Percentiles rank a stretch among this genome's conserved stretches.
These are phyloP conservation scores for Onygenales sp. DNA, from an alignment of 2,329 filamentous ascomycete genomes.

Conservation along the genomic window DNA sequence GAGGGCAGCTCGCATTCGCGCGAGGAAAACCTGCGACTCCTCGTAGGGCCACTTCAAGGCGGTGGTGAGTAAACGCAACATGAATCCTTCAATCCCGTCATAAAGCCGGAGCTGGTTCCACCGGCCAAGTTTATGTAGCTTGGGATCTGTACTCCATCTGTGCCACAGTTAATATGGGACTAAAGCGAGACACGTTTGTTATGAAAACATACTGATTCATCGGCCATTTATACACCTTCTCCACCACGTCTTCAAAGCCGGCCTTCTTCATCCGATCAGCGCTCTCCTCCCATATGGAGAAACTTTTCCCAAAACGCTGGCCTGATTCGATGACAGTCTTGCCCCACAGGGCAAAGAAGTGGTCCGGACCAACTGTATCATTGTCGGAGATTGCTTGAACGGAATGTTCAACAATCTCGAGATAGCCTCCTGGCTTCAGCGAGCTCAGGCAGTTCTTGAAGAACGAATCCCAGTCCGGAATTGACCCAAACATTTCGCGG, in stretches of 20 bases:
- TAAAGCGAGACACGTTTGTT: not conserved
- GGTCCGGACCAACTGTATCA: constrained; percentile 6
- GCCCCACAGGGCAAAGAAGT: constrained; percentile 14
- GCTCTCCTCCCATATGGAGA: constrained; percentile 16
- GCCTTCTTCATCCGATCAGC: constrained; percentile 22
- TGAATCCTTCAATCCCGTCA: constrained; percentile 14
- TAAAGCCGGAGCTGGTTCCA: constrained; percentile 5
- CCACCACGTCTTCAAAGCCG: constrained; percentile 38
- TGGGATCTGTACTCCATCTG: constrained; percentile 30
- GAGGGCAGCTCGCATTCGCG: constrained; percentile 15
- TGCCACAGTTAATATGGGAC: constrained; percentile 11
- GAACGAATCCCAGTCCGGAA: constrained; percentile 38
- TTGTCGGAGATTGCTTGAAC: constrained; percentile 17
- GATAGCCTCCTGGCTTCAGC: constrained; percentile 26
- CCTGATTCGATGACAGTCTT: constrained; percentile 12
- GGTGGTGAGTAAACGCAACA: constrained; percentile 17
- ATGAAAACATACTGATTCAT: constrained; percentile 13
- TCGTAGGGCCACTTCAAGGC: constrained; percentile 16
- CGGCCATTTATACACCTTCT: constrained; percentile 32
- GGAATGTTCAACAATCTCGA: constrained; percentile 26
- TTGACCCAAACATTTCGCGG: constrained; percentile 36
- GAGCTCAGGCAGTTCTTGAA: constrained; percentile 26
- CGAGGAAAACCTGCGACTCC: constrained; percentile 15
- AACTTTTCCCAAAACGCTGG: constrained; percentile 15
- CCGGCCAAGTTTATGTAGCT: constrained; percentile 6